These are phyloP conservation scores for Leucosporidium scottii DNA, from an alignment of 768 basidiomycete genomes.

Conservation along the genomic window DNA sequence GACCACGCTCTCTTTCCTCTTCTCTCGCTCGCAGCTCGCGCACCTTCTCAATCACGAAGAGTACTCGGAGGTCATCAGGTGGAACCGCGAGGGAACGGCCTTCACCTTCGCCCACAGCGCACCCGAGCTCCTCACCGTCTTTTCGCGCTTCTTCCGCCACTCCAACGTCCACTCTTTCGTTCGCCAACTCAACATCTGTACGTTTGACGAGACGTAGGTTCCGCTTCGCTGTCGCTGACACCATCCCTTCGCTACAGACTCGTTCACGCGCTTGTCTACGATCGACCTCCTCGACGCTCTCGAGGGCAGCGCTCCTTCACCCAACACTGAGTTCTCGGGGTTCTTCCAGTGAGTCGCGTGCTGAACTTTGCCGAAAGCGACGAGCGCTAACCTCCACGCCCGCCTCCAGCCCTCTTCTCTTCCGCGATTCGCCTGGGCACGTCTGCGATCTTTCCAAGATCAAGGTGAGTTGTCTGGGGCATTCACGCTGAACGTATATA, in stretches of 20 bases:
- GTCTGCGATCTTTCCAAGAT: too few relatives aligned
- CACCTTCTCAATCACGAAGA: conserved; percentile 5
- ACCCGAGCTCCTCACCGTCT: background rate
- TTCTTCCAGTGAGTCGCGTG: too few relatives aligned
- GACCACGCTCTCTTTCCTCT: background rate
- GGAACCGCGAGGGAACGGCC: conserved; percentile 15
- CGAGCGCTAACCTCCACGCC: too few relatives aligned
- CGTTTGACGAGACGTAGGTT: background rate
- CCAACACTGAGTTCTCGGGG: too few relatives aligned
- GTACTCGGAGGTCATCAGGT: conserved; percentile 6
- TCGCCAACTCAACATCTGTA: conserved; percentile 19
- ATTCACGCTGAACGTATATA: too few relatives aligned
- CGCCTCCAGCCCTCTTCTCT: too few relatives aligned
- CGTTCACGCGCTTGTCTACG: background rate
- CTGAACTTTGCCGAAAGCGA: too few relatives aligned
- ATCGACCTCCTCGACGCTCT: background rate
- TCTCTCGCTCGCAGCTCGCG: conserved; percentile 1
- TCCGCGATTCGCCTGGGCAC: too few relatives aligned
- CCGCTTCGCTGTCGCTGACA: background rate
- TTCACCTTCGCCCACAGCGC: conserved; percentile 17
- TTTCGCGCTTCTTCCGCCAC: conserved; percentile 23
- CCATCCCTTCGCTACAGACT: background rate
- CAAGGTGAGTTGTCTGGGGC: too few relatives aligned
- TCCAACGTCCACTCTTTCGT: conserved; percentile 15
- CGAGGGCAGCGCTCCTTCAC: background rate